Conservation (phyloP, 2,329 filamentous ascomycete species). For the Colletotrichum sidae region DNA sequence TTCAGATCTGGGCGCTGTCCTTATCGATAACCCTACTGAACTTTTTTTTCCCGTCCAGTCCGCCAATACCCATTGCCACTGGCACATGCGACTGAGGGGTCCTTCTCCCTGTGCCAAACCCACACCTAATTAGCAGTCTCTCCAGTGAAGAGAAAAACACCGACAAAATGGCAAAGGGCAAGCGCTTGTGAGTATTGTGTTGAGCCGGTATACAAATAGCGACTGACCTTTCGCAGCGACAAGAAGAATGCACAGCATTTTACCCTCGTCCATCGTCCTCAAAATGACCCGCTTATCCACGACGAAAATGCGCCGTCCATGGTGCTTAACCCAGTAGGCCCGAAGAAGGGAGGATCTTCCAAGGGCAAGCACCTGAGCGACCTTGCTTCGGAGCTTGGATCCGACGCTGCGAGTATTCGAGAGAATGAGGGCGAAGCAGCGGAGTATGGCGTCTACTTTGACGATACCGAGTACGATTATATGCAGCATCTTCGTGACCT, state of each 20-base stretch:
- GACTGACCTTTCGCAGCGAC: slow-evolving; percentile 60
- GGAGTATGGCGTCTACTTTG: slow-evolving; percentile 91
- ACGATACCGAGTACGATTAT: slow-evolving; percentile 97
- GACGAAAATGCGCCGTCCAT: slow-evolving; percentile 89
- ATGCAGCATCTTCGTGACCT: slow-evolving; percentile 98
- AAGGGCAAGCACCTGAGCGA: slow-evolving; percentile 78
- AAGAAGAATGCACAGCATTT: slow-evolving; percentile 96
- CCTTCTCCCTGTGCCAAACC: slow-evolving; percentile 16
- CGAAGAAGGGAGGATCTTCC: slow-evolving; percentile 47
- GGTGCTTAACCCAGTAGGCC: slow-evolving; percentile 80
- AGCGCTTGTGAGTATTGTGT: slow-evolving; percentile 68
- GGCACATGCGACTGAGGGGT: slow-evolving; percentile 21
- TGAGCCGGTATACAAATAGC: not conserved
- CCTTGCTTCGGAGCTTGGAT: slow-evolving; percentile 79
- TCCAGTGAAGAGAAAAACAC: not conserved
- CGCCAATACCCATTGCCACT: not conserved
- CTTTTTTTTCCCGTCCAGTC: slow-evolving; percentile 30
- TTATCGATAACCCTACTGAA: slow-evolving; percentile 37
- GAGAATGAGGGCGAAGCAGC: slow-evolving; percentile 97
- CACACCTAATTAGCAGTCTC: not conserved
- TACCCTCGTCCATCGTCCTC: slow-evolving; percentile 92
- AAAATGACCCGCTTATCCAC: slow-evolving; percentile 97
- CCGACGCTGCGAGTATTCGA: slow-evolving; percentile 73
- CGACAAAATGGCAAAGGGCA: slow-evolving; percentile 75
- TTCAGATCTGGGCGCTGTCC: not conserved